phyloP scores from a whole-genome alignment of 148 eudicot genomes.

The Heliosperma pusillum region DNA sequence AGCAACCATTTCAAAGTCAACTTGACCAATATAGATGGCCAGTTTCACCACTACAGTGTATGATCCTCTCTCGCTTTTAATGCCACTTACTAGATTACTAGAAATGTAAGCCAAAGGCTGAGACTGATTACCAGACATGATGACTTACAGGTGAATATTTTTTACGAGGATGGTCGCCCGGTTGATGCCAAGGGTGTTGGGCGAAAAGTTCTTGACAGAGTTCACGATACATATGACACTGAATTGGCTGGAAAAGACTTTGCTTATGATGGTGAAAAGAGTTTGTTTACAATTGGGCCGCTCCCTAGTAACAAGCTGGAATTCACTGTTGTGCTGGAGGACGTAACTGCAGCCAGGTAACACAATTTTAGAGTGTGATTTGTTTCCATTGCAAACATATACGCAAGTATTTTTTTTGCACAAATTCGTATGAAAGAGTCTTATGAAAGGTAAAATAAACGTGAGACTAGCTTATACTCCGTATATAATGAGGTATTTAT shows the following conservation, averaged over 20 bases:
- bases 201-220: constrained; percentile 66
- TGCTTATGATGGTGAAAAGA: constrained; percentile 96
- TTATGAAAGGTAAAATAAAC: no score
- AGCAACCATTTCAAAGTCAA: constrained; percentile 90
- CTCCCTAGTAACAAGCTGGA: constrained; percentile 84
- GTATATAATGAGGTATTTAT: no score
- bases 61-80: constrained; percentile 16
- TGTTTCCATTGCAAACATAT: neutral
- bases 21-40: constrained; percentile 58
- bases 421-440: neutral
- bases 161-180: constrained; percentile 87
- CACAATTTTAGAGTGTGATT: neutral
- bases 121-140: neutral
- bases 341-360: constrained; percentile 58
- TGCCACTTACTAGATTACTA: neutral
- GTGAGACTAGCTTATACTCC: no score
- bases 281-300: constrained; percentile 85
- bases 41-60: constrained; percentile 90
- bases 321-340: constrained; percentile 81
- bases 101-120: neutral
- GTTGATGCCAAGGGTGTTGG: constrained; percentile 86
- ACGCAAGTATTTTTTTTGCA: neutral
- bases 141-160: constrained; percentile 62
- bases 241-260: constrained; percentile 80
- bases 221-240: constrained; percentile 69